Conservation (phyloP, 2,329 filamentous ascomycete genomes). For the Cladobotryum mycophilum region DNA sequence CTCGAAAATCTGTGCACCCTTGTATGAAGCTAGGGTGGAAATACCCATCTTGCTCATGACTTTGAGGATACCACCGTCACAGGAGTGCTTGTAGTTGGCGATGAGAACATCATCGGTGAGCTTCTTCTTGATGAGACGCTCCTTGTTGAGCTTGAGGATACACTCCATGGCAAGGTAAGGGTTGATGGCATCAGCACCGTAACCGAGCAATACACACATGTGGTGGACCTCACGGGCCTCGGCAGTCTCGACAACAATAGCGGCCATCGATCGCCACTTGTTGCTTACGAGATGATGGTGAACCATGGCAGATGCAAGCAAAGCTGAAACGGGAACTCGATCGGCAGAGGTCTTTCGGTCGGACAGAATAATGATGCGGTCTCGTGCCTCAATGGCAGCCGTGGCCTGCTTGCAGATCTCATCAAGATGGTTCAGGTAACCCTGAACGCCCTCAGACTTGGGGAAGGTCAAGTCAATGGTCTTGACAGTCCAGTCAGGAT, state of each 20-base stretch:
- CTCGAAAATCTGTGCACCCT: slow-evolving; percentile 97
- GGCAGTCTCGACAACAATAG: slow-evolving; percentile 82
- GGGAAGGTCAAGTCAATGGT: slow-evolving; percentile 91
- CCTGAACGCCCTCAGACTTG: slow-evolving; percentile 73
- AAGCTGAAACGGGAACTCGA: slow-evolving; percentile 77
- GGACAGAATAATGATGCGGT: slow-evolving; percentile 83
- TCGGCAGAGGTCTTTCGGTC: slow-evolving; percentile 80
- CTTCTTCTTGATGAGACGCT: slow-evolving; percentile 88
- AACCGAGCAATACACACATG: slow-evolving; percentile 96
- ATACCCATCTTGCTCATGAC: slow-evolving; percentile 99
- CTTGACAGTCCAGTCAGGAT: slow-evolving; percentile 80
- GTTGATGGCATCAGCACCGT: slow-evolving; percentile 90
- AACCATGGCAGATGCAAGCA: slow-evolving; percentile 85
- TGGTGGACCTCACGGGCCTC: slow-evolving; percentile 97
- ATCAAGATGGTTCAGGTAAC: slow-evolving; percentile 83
- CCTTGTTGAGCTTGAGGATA: slow-evolving; percentile 91
- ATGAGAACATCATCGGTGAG: slow-evolving; percentile 76
- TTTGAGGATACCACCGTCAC: slow-evolving; percentile 92
- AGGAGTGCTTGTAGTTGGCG: slow-evolving; percentile 94
- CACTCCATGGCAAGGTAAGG: slow-evolving; percentile 95
- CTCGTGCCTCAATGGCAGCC: slow-evolving; percentile 72
- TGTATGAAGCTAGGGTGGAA: slow-evolving; percentile 91
- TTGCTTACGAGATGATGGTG: slow-evolving; percentile 94
- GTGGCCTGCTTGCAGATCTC: slow-evolving; percentile 80
- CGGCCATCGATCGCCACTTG: slow-evolving; percentile 87